A percentile compares a stretch with the other conserved stretches of the same genome.
Conservation (phyloP, 176 grass and related monocot species). For the Zoysia pacifica region DNA sequence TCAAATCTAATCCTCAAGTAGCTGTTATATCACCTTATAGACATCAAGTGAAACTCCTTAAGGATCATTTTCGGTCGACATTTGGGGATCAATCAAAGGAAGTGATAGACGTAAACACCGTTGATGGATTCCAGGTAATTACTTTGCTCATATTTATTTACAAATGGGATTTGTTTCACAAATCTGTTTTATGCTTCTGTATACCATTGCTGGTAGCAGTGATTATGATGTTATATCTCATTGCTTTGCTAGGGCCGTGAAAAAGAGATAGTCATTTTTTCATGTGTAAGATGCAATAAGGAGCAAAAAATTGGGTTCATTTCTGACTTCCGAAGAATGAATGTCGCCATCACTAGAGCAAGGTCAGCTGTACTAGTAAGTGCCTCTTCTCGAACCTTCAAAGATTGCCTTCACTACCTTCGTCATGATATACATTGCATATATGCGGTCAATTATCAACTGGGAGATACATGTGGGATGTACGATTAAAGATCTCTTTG, state of each 20-base stretch:
- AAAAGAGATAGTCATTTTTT: constrained; percentile 92
- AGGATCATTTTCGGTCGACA: constrained; percentile 66
- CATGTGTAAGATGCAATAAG: constrained; percentile 88
- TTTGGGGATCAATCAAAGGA: constrained; percentile 86
- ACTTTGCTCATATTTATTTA: constrained; percentile 30
- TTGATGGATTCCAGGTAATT: constrained; percentile 97
- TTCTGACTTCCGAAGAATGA: constrained; percentile 94
- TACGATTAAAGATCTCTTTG: neutral
- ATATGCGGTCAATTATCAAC: neutral
- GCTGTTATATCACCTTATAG: constrained; percentile 91
- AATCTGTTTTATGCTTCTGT: constrained; percentile 27
- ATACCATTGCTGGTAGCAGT: constrained; percentile 17
- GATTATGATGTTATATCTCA: constrained; percentile 30
- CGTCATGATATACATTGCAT: constrained; percentile 11
- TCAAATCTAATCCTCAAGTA: constrained; percentile 70
- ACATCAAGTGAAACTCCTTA: constrained; percentile 77
- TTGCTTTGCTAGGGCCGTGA: constrained; percentile 67
- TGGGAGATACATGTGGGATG: neutral
- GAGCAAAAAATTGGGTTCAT: constrained; percentile 89
- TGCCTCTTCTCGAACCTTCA: constrained; percentile 14
- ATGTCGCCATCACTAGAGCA: constrained; percentile 95
- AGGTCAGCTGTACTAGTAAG: constrained; percentile 83
- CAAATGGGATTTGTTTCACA: neutral
- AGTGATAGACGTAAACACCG: constrained; percentile 88
- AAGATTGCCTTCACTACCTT: neutral